Evolutionary conservation across 345 rosid genomes (phyloP).

Genomic region (Diplotaxis tenuifolia): DNA sequence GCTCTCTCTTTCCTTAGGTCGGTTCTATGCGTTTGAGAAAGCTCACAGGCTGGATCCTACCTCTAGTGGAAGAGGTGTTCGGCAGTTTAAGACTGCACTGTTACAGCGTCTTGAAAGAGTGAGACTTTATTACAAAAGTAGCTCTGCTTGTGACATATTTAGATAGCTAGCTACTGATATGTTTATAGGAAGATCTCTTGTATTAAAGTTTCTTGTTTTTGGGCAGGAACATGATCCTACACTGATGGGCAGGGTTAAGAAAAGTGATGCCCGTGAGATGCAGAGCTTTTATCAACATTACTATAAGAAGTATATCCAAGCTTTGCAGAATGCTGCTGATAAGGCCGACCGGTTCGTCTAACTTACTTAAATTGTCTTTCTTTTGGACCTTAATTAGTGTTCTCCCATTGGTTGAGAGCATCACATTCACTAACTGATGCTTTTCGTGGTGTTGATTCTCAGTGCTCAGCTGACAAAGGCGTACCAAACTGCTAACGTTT

Average conservation of each 20-base stretch:
- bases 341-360: conserved; percentile 85
- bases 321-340: conserved; percentile 87
- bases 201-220: conserved; percentile 1
- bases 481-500: conserved; percentile 99
- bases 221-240: conserved; percentile 83
- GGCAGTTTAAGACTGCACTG: conserved; percentile 98
- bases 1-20: conserved; percentile 48
- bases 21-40: conserved; percentile 96
- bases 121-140: conserved; percentile 14
- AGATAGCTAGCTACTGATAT: not conserved
- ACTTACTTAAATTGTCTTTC: not conserved
- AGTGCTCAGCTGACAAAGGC: conserved; percentile 99
- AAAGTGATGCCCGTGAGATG: conserved; percentile 94
- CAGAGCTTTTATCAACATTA: conserved; percentile 87
- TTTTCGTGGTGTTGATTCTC: conserved; percentile 23
- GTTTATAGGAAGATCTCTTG: not conserved
- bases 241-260: conserved; percentile 64
- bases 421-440: not conserved
- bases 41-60: conserved; percentile 97
- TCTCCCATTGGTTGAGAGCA: conserved; percentile 2
- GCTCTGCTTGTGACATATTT: conserved; percentile 16
- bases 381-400: not conserved
- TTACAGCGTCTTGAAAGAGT: conserved; percentile 98
- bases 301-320: conserved; percentile 80
- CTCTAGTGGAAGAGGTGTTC: conserved; percentile 98